Evolutionary conservation across 306 rosid genomes (phyloP), one percentile per base, ranked within the genome.

Genomic region (Geum urbanum): DNA sequence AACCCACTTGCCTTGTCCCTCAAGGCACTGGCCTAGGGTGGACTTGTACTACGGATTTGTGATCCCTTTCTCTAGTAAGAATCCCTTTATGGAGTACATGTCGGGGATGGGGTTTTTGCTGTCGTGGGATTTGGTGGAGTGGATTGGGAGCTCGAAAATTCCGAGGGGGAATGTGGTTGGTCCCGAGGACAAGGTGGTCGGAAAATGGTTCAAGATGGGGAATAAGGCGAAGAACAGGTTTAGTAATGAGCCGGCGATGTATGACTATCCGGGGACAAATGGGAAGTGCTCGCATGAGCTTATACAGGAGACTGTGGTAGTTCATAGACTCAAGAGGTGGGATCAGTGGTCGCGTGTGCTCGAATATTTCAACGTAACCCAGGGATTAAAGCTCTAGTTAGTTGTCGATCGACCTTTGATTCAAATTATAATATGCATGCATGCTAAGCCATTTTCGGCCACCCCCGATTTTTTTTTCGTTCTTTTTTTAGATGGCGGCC

Each of bases 91-190:
- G 70, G 70, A 70, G 12, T 77, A 77, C 60, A 69, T 77, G 79
- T 77, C 79, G 1, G 74, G 79, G n/a, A 81, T 77, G 81, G 67
- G 81, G 11, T 77, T 67, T 62, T 37, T 81, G 85, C 5, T 77
- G 61, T 77, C 76, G 8, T 77, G 82, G 85, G 85, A 81, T 66
- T 47, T 77, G 67, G 79, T 81, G 50, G 76, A 73, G 41, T 73
- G 82, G 81, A 81, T 81, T 14, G 64, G 63, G 12, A 39, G 19
- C 8, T 81, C 71, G 5, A 15, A 69, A 1, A 76, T 76, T 15
- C 70, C 76, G 1, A 52, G 10, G 35, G 44, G 15, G 14, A 19
- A 63, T 7, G n/a, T 45, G 43, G 19, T 67, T 3, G 81, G 81
- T 7, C 81, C 79, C 2, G 81, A 81, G 72, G 79, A 77, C 69